Conservation (phyloP, 23 red algal species). For the Cyanidium caldarium region DNA sequence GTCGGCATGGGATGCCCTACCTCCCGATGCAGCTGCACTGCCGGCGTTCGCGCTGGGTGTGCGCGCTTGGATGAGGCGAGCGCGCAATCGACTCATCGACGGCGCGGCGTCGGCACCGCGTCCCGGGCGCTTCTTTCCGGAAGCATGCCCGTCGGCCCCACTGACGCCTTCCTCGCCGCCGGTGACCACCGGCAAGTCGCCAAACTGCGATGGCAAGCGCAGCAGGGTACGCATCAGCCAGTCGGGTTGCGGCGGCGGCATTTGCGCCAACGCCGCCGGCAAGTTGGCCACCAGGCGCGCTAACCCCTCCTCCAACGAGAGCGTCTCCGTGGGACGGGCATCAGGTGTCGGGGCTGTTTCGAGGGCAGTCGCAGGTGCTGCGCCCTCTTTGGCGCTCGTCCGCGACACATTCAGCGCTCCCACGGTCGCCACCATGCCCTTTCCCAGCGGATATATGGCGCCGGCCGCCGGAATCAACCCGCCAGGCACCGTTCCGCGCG, state of each 20-base stretch:
- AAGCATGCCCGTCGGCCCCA: background rate
- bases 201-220: background rate
- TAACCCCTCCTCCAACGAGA: background rate
- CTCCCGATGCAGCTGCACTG: no score
- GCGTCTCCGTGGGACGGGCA: no score
- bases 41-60: no score
- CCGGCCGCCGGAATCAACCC: background rate
- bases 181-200: background rate
- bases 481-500: background rate
- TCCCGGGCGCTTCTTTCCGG: no score
- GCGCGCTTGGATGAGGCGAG: no score
- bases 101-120: no score
- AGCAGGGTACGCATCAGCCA: background rate
- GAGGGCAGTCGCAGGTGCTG: background rate
- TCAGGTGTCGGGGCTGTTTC: background rate
- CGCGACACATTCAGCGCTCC: background rate
- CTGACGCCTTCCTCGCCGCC: background rate
- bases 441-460: background rate
- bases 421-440: background rate
- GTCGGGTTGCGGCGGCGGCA: background rate
- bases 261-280: background rate
- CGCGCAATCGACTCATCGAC: no score
- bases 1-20: no score
- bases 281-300: background rate
- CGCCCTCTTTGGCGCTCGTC: background rate